Evolutionary conservation across 2,329 filamentous ascomycete species (phyloP), one percentile per base, ranked within the genome.

Genomic region (Calonectria pseudoturangicola): DNA sequence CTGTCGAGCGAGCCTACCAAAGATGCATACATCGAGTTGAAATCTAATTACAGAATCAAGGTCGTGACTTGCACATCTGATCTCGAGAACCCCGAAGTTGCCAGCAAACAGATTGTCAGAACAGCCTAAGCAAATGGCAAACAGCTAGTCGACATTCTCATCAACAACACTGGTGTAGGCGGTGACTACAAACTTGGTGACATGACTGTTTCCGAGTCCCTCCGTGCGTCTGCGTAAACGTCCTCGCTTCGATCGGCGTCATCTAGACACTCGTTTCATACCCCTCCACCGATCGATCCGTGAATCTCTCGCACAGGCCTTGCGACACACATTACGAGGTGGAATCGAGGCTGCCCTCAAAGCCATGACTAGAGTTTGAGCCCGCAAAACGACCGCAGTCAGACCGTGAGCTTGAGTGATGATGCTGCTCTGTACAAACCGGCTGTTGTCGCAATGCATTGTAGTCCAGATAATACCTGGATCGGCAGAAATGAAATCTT

Each of bases 141-240:
- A 1, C 25, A 94, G 81, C 90, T 92, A 78, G 89, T 96, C 80
- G 93, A 96, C 84, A 94, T 96, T 76, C 85, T 96, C 60, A 86
- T 96, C 86, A 96, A 96, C 88, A 96, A 96, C 82, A 94, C 94
- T 43, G 94, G 93, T 64, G 84, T 91, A 6, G 86, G 89, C 45
- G 83, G 89, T 66, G 95, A 95, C 84, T 89, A 91, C 74, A 81
- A 84, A 13, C 85, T 92, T 16, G 86, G 89, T 47, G 88, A 92
- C 10, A 88, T 93, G 72, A 90, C 88, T 2, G 77, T 87, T 5
- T 87, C 88, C 15, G 88, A 94, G 77, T 96, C 95, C 84, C 87
- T 92, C 50, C 85, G 87, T 77, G 90, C 92, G 68, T 75, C 93
- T 85, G 89, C 70, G 89, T 95, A 84, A 96, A 97, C 81, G 94